Evolutionary conservation across 768 basidiomycete species (phyloP).

Genomic region (Boletales sp.): DNA sequence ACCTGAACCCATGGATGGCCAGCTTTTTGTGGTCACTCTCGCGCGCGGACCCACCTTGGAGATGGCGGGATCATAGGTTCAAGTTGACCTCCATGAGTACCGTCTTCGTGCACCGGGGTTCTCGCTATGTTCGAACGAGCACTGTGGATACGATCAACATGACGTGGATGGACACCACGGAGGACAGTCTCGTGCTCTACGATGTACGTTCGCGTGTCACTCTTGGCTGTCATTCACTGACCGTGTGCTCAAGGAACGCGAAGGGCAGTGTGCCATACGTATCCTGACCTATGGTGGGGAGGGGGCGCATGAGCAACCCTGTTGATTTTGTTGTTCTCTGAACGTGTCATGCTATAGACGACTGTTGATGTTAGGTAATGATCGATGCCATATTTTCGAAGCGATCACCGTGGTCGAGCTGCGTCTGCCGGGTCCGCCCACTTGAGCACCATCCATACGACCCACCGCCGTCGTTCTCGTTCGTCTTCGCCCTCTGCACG

Average conservation of each 20-base stretch:
- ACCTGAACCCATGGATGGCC: slow-evolving; percentile 27
- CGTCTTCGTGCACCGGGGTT: slow-evolving; percentile 24
- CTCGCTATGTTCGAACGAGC: slow-evolving; percentile 29
- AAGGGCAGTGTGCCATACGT: slow-evolving; percentile 31
- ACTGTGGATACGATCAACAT: slow-evolving; percentile 45
- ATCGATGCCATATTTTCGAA: no score
- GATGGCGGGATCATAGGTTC: slow-evolving; percentile 21
- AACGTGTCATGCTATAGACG: slow-evolving; percentile 1
- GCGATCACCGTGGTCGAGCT: slow-evolving; percentile 11
- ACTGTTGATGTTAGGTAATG: neutral
- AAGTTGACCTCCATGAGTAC: slow-evolving; percentile 24
- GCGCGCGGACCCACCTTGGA: slow-evolving; percentile 27
- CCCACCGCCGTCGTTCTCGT: slow-evolving; percentile 64
- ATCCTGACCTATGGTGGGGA: slow-evolving; percentile 31
- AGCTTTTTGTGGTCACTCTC: slow-evolving; percentile 25
- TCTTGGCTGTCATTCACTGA: neutral
- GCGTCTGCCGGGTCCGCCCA: slow-evolving; percentile 33
- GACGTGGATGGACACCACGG: slow-evolving; percentile 51
- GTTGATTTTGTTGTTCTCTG: neutral
- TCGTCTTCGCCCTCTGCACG: slow-evolving; percentile 59
- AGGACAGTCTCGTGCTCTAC: slow-evolving; percentile 58
- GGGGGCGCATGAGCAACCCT: slow-evolving; percentile 6
- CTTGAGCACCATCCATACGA: slow-evolving; percentile 61
- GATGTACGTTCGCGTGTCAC: slow-evolving; percentile 38
- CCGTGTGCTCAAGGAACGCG: slow-evolving; percentile 21